A percentile compares a stretch with the other conserved stretches of the same genome.
These are phyloP conservation scores for Borovskyia barvae DNA, from an alignment of 208 protist genomes.

Conservation along the genomic window DNA sequence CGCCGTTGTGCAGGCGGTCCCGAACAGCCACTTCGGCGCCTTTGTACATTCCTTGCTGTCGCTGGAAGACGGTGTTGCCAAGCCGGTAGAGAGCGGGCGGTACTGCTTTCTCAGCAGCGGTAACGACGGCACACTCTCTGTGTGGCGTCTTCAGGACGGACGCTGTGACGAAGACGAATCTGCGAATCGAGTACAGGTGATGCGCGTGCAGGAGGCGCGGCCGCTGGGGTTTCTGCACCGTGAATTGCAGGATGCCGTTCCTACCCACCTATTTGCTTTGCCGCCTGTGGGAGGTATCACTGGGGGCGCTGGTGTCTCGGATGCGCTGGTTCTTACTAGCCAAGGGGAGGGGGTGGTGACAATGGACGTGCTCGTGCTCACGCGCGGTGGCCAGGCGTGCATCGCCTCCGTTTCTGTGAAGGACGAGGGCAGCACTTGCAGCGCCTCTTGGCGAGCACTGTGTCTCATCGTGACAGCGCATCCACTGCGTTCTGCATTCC, in stretches of 20 bases:
- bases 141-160: constrained; percentile 37
- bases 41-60: constrained; percentile 57
- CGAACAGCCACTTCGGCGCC: constrained; percentile 51
- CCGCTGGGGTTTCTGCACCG: constrained; percentile 11
- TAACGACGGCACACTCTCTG: constrained; percentile 69
- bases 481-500: constrained; percentile 26
- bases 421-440: constrained; percentile 20
- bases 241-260: constrained; percentile 32
- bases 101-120: constrained; percentile 49
- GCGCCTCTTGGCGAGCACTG: constrained; percentile 14
- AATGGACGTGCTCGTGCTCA: constrained; percentile 38
- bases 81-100: neutral
- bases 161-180: neutral
- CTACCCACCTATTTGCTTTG: constrained; percentile 24
- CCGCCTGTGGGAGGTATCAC: neutral
- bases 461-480: constrained; percentile 28
- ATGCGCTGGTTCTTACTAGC: too few species aligned
- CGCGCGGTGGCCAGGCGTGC: constrained; percentile 21
- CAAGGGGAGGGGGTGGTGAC: neutral
- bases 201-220: constrained; percentile 13
- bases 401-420: constrained; percentile 26
- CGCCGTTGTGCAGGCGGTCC: constrained; percentile 29
- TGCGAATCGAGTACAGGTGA: constrained; percentile 1
- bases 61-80: neutral
- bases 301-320: too few species aligned